Percentiles rank a stretch among this genome's conserved stretches.
Conservation (phyloP, 495 filamentous ascomycete genomes). For the Neurospora discreta region DNA sequence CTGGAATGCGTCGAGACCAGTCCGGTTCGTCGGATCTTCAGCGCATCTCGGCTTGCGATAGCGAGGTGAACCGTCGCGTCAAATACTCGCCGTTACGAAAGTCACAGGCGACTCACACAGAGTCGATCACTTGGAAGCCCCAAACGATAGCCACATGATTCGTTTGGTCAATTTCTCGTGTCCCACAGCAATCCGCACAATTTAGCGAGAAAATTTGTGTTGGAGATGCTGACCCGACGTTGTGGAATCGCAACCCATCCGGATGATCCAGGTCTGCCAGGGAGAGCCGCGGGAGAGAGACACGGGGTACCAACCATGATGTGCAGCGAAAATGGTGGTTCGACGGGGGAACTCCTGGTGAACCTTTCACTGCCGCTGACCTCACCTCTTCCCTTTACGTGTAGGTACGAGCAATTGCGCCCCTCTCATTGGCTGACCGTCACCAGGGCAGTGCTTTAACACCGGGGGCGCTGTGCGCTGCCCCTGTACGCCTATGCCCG, state of each 20-base stretch:
- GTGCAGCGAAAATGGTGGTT: not conserved
- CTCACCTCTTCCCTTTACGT: not conserved
- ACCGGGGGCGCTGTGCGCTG: not conserved
- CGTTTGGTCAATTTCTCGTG: not conserved
- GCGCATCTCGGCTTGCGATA: not conserved
- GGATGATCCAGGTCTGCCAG: not conserved
- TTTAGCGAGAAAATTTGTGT: not conserved
- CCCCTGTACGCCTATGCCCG: not conserved
- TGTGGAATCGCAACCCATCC: not conserved
- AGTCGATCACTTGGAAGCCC: not conserved
- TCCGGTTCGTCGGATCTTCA: not conserved
- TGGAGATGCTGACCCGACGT: not conserved
- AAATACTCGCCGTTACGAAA: not conserved
- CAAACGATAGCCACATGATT: not conserved
- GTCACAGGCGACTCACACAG: not conserved
- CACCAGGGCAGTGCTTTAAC: not conserved
- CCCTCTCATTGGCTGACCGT: not conserved
- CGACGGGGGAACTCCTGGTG: not conserved
- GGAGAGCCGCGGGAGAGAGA: not conserved
- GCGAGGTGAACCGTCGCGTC: not conserved
- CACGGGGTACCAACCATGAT: not conserved
- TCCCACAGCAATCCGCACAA: not conserved
- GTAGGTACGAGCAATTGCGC: not conserved
- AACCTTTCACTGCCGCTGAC: not conserved
- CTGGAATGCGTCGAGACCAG: not conserved